Conservation (phyloP, 192 early-diverging fungal species). For the Coemansia furcata region DNA sequence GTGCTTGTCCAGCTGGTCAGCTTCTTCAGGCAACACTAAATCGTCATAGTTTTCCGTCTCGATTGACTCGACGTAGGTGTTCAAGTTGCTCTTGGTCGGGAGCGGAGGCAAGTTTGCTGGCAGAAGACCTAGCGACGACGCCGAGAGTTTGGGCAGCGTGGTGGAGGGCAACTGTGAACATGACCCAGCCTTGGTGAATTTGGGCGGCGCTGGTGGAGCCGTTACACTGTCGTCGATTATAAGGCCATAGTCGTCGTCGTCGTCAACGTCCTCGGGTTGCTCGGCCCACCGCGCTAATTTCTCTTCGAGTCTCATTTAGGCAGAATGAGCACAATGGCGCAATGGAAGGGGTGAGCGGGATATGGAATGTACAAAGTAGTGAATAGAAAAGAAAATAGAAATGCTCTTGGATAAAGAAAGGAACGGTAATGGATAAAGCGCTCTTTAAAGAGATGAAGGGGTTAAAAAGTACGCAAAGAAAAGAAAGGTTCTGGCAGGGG, state of each 20-base stretch:
- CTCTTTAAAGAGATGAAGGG: not conserved
- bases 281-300: constrained; percentile 43
- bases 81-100: constrained; percentile 20
- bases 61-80: constrained; percentile 27
- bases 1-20: constrained; percentile 35
- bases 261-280: constrained; percentile 37
- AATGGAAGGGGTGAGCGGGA: not conserved
- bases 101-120: constrained; percentile 28
- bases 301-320: constrained; percentile 35
- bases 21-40: constrained; percentile 46
- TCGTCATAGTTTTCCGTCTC: constrained; percentile 48
- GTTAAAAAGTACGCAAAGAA: not conserved
- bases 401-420: constrained; percentile 8
- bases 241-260: constrained; percentile 43
- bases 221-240: constrained; percentile 48
- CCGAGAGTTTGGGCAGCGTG: constrained; percentile 14
- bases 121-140: constrained; percentile 21
- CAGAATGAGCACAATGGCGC: not conserved
- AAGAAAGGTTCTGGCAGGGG: not conserved
- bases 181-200: constrained; percentile 40
- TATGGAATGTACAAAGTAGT: not conserved
- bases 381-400: constrained; percentile 4
- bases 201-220: constrained; percentile 14
- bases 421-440: not conserved
- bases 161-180: constrained; percentile 33